phyloP scores from a whole-genome alignment of 2,329 filamentous ascomycete species.

The Fusarium miscanthi region DNA sequence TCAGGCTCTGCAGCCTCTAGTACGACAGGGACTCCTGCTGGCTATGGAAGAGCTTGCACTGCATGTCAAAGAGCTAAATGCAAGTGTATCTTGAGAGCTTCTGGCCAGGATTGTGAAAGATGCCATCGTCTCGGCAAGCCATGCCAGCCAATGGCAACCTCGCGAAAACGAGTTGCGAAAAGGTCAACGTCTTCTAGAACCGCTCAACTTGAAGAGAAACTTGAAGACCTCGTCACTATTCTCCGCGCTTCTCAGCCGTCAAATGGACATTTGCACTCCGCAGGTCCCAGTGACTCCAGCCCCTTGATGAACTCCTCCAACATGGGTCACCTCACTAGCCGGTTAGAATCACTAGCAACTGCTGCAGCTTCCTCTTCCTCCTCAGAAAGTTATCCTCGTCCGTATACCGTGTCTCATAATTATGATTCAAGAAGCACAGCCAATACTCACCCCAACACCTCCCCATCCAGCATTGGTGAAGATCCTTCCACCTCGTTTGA shows the following conservation, averaged over 20 bases:
- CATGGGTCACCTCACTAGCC: slow-evolving; percentile 40
- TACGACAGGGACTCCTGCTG: slow-evolving; percentile 47
- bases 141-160: slow-evolving; percentile 58
- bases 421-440: slow-evolving; percentile 14
- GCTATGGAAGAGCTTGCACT: slow-evolving; percentile 58
- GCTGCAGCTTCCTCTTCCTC: slow-evolving; percentile 50
- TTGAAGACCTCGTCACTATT: slow-evolving; percentile 61
- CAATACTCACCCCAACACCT: slow-evolving; percentile 8
- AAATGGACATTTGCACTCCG: slow-evolving; percentile 28
- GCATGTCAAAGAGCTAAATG: slow-evolving; percentile 62
- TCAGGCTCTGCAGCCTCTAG: slow-evolving; percentile 14
- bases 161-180: slow-evolving; percentile 52
- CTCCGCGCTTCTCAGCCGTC: slow-evolving; percentile 49
- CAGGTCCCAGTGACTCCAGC: slow-evolving; percentile 9
- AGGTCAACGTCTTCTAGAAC: slow-evolving; percentile 52
- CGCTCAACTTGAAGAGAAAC: slow-evolving; percentile 61
- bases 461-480: slow-evolving; percentile 19
- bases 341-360: slow-evolving; percentile 52
- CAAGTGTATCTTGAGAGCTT: slow-evolving; percentile 57
- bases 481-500: slow-evolving; percentile 42
- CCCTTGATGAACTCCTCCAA: slow-evolving; percentile 23
- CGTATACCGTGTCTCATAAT: slow-evolving; percentile 12
- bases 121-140: slow-evolving; percentile 61
- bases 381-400: slow-evolving; percentile 23
- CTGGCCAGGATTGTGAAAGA: slow-evolving; percentile 50